A percentile compares a stretch with the other conserved stretches of the same genome.
phyloP scores from a whole-genome alignment of 2,329 filamentous ascomycete species.

The Huntiella decipiens region DNA sequence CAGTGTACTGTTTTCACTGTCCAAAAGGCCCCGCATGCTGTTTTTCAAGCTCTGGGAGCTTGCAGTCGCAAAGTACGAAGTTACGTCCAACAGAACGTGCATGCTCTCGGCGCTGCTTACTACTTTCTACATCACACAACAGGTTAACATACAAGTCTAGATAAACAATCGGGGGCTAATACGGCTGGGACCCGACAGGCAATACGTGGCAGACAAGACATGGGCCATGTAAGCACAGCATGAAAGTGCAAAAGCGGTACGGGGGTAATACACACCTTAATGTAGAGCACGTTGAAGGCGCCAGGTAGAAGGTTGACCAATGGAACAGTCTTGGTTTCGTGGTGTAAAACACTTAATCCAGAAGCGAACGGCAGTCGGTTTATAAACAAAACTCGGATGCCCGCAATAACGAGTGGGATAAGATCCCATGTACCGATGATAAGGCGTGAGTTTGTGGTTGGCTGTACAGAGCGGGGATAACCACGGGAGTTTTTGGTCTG shows the following conservation, averaged over 20 bases:
- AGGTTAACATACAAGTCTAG: not conserved
- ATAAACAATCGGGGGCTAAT: not conserved
- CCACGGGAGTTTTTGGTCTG: not conserved
- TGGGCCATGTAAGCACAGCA: too few species aligned
- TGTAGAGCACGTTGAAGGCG: constrained; percentile 8
- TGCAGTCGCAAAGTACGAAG: constrained; percentile 9
- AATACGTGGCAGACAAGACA: too few species aligned
- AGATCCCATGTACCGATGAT: not conserved
- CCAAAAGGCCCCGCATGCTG: constrained; percentile 5
- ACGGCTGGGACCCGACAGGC: too few species aligned
- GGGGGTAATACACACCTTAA: constrained; percentile 2
- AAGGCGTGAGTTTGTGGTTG: not conserved
- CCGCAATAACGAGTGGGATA: constrained; percentile 1
- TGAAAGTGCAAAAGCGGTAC: too few species aligned
- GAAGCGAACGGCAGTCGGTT: not conserved
- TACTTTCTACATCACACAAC: constrained; percentile 4
- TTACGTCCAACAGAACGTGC: constrained; percentile 10
- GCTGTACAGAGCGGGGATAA: not conserved
- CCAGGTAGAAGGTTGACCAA: constrained; percentile 8
- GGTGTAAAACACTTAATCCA: constrained; percentile 12
- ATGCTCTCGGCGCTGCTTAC: constrained; percentile 4
- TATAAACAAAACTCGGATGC: constrained; percentile 3
- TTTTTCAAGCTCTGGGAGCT: constrained; percentile 8
- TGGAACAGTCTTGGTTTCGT: constrained; percentile 2
- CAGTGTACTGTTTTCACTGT: not conserved